Conservation (phyloP, 1,284 basidiomycete species). For the Rhodofomes roseus region DNA sequence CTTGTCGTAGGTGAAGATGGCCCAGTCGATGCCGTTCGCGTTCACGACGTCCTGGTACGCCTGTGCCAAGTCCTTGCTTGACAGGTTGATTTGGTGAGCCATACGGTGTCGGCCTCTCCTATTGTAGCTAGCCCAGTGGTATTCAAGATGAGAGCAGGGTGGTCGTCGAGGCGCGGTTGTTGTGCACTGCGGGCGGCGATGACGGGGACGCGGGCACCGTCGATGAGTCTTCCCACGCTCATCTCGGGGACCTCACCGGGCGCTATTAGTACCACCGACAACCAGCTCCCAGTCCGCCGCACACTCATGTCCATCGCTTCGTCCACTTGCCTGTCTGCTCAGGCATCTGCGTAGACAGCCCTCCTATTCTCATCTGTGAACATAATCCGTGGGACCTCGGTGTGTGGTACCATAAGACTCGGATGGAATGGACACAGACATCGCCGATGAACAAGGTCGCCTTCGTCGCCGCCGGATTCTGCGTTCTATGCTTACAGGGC, state of each 20-base stretch:
- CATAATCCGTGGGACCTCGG: background rate
- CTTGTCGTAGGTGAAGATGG: slow-evolving; percentile 83
- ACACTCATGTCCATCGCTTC: background rate
- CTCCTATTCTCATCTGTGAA: background rate
- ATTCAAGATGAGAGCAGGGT: background rate
- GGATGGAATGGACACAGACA: slow-evolving; percentile 2
- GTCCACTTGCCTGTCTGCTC: background rate
- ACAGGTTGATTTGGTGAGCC: slow-evolving; percentile 76
- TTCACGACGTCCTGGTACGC: slow-evolving; percentile 83
- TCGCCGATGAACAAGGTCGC: background rate
- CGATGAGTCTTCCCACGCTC: slow-evolving; percentile 1
- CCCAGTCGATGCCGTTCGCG: slow-evolving; percentile 75
- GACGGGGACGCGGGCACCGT: background rate
- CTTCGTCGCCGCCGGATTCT: background rate
- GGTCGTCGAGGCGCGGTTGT: no score
- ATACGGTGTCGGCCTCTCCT: slow-evolving; percentile 31
- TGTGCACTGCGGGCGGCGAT: background rate
- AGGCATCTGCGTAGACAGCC: no score
- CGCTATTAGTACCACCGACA: background rate
- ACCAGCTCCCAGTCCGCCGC: background rate
- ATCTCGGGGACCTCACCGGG: background rate
- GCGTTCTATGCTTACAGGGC: background rate
- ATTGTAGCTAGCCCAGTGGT: background rate
- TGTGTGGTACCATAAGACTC: no score
- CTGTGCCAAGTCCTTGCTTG: slow-evolving; percentile 65